Base-by-base conservation (phyloP, 495 filamentous ascomycete genomes). In the Aspergillus cavernicola region DNA sequence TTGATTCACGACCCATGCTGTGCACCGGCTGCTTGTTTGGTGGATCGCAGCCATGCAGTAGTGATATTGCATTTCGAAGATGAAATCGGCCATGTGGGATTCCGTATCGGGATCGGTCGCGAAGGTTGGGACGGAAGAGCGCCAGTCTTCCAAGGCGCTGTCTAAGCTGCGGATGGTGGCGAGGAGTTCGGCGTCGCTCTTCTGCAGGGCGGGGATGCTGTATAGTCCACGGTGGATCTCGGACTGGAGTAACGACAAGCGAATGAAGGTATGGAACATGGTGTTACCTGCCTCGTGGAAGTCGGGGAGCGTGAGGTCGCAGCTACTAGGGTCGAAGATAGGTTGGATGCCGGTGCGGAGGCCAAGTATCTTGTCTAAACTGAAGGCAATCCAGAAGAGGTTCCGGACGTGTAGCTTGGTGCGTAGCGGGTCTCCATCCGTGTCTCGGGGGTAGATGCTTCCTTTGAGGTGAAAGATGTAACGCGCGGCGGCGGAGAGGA, bases 311-410 rank as follows among this genome's bases (percentile, higher is more conserved):
- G 55, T 55, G 4, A 70, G 46, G 23, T 72, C 66, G 48, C 67
- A 70, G 26, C 61, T 57, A 10, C 39, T 39, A 8, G 65, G 63
- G 13, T 42, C 43, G 16, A 70, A 55, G 20, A 53, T 38, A 6
- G 66, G 66, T 1, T 61, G 64, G 20, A 58, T 53, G 10, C 60
- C 62, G 0, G 64, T 63, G 16, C 58, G 58, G 6, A 72, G 50
- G 2, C 59, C 57, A 2, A 67, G 52, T 3, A 69, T 58, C 46
- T 72, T 69, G 52, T 70, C 67, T 9, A 62, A 15, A 20, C 57
- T 51, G 49, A 65, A 71, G 48, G 52, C 65, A 32, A 66, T 20
- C 66, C 68, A 71, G 44, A 71, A 71, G 0, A 70, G 53, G 6
- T 16, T 57, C 19, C 65, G 59, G 26, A 50, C 47, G 22, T 68